Evolutionary conservation across 2,329 filamentous ascomycete genomes (phyloP).

Genomic region (Sporothrix luriei): DNA sequence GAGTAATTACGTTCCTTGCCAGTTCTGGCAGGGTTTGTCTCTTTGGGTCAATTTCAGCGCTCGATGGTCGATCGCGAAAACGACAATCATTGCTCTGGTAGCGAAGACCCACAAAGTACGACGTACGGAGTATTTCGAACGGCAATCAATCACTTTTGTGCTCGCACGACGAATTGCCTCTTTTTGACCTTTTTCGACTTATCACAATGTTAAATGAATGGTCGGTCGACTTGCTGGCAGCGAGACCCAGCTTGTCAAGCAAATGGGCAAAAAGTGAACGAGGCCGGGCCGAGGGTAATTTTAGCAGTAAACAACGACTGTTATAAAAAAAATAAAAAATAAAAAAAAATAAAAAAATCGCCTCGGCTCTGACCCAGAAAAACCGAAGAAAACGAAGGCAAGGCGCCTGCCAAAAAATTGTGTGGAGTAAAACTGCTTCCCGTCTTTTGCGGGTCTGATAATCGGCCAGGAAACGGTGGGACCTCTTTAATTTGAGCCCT

Average conservation of each 20-base stretch:
- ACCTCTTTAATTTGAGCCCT: neutral
- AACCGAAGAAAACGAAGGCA: neutral
- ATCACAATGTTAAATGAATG: neutral
- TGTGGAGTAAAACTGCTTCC: neutral
- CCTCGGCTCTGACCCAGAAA: neutral
- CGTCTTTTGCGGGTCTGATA: neutral
- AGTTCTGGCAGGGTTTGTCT: neutral
- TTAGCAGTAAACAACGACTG: neutral
- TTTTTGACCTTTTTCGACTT: constrained; percentile 4
- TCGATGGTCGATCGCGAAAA: constrained; percentile 2
- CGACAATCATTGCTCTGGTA: constrained; percentile 13
- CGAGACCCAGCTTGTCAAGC: neutral
- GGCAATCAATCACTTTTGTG: neutral
- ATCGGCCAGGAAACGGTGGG: constrained; percentile 20
- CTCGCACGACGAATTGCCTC: constrained; percentile 20
- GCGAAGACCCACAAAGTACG: neutral
- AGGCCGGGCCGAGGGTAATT: constrained; percentile 17
- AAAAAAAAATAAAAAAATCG: neutral
- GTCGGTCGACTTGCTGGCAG: neutral
- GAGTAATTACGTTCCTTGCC: neutral
- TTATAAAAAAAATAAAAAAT: neutral
- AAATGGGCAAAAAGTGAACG: neutral
- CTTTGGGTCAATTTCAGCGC: constrained; percentile 14
- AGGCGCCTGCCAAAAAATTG: neutral
- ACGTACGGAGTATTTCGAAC: neutral